Conservation (phyloP, 352 stramenopile genomes). For the Pythium phragmitis region DNA sequence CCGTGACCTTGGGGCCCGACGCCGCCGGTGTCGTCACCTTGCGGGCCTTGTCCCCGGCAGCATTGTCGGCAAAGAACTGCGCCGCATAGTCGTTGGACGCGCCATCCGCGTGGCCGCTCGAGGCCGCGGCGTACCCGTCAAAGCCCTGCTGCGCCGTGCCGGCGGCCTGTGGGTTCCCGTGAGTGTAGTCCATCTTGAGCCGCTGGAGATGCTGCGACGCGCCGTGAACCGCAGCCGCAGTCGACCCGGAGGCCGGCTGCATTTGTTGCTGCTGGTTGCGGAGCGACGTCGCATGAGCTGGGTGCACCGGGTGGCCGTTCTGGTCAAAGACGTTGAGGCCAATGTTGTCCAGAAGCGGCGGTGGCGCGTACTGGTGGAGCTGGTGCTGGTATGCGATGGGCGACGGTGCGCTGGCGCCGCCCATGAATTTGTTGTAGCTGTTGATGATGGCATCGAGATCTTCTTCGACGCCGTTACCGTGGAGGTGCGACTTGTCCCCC, state of each 20-base stretch:
- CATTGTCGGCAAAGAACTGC: slow-evolving; percentile 63
- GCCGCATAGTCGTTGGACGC: slow-evolving; percentile 52
- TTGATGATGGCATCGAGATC: slow-evolving; percentile 63
- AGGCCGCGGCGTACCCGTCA: slow-evolving; percentile 36
- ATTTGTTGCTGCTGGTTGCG: slow-evolving; percentile 18
- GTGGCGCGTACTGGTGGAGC: slow-evolving; percentile 38
- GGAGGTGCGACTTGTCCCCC: slow-evolving; percentile 30
- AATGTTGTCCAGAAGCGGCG: slow-evolving; percentile 61
- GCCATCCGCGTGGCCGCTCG: slow-evolving; percentile 27
- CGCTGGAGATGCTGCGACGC: slow-evolving; percentile 35
- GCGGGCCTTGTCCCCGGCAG: slow-evolving; percentile 33
- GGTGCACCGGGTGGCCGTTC: slow-evolving; percentile 37
- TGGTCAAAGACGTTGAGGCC: slow-evolving; percentile 63
- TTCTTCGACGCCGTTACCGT: slow-evolving; percentile 37
- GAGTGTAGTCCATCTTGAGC: slow-evolving; percentile 53
- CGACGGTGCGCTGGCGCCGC: slow-evolving; percentile 29
- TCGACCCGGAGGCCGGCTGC: no score
- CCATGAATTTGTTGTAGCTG: slow-evolving; percentile 77
- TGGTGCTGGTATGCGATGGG: slow-evolving; percentile 57
- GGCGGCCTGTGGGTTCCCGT: slow-evolving; percentile 17
- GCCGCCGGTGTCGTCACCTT: slow-evolving; percentile 25
- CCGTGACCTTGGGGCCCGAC: slow-evolving; percentile 12
- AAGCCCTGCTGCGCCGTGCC: slow-evolving; percentile 26
- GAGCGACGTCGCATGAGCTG: slow-evolving; percentile 1
- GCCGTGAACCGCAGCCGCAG: slow-evolving; percentile 8